Conservation (phyloP, 1,284 basidiomycete genomes). For the Sparassis latifolia region DNA sequence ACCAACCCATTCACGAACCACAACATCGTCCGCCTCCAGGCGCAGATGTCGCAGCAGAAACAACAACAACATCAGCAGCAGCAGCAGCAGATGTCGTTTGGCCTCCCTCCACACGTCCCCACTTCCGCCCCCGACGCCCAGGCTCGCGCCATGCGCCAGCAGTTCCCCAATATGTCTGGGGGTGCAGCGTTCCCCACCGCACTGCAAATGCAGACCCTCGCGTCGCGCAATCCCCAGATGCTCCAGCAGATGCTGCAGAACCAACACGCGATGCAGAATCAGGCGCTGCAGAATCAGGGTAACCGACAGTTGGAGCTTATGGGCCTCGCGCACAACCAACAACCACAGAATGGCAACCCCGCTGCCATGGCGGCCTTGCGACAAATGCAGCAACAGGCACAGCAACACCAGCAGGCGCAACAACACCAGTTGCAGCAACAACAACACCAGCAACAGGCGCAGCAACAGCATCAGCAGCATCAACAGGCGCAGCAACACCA, state of each 20-base stretch:
- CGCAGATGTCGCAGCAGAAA: slow-evolving; percentile 30
- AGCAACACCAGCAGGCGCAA: no score
- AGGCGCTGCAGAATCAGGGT: slow-evolving; percentile 27
- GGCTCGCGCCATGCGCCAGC: slow-evolving; percentile 15
- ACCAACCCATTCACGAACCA: slow-evolving; percentile 39
- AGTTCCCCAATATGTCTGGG: slow-evolving; percentile 30
- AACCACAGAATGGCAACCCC: slow-evolving; percentile 17
- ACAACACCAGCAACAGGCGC: no score
- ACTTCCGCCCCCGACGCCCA: neutral
- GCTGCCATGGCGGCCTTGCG: neutral
- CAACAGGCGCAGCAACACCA: neutral
- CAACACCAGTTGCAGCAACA: no score
- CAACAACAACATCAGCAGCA: slow-evolving; percentile 24
- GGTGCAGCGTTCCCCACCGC: slow-evolving; percentile 1
- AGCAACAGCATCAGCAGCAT: no score
- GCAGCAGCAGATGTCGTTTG: slow-evolving; percentile 31
- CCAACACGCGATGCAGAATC: slow-evolving; percentile 16
- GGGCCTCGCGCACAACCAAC: slow-evolving; percentile 39
- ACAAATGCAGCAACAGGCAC: slow-evolving; percentile 27
- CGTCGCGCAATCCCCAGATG: slow-evolving; percentile 3
- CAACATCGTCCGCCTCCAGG: slow-evolving; percentile 27
- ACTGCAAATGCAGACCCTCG: slow-evolving; percentile 2
- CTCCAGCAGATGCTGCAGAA: neutral
- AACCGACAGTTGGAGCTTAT: slow-evolving; percentile 45
- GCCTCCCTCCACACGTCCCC: slow-evolving; percentile 18